These are phyloP conservation scores for Globisporangium emineosum DNA, from an alignment of 352 stramenopile genomes.

Conservation along the genomic window DNA sequence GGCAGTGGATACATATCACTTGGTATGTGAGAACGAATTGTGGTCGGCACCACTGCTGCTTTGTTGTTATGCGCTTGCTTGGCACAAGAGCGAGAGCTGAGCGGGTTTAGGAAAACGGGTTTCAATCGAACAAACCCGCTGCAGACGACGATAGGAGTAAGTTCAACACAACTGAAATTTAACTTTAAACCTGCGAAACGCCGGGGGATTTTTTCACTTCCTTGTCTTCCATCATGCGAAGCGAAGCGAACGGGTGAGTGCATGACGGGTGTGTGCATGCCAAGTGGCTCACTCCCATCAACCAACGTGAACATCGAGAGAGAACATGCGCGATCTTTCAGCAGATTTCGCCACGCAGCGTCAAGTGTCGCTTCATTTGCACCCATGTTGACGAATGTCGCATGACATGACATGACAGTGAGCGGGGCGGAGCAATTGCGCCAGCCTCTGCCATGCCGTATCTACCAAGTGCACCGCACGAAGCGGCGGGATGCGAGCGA, in stretches of 20 bases:
- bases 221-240: not conserved
- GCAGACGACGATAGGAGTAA: not conserved
- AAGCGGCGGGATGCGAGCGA: not conserved
- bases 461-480: not conserved
- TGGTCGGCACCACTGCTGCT: too few relatives aligned
- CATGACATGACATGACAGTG: not conserved
- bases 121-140: not conserved
- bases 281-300: not conserved
- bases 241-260: too few relatives aligned
- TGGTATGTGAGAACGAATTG: too few relatives aligned
- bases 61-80: too few relatives aligned
- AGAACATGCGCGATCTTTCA: not conserved
- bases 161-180: not conserved
- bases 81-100: not conserved
- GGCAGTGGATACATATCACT: too few relatives aligned
- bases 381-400: not conserved
- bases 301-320: not conserved
- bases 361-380: not conserved
- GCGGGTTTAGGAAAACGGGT: not conserved
- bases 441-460: not conserved
- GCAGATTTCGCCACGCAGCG: not conserved
- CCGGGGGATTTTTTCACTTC: not conserved
- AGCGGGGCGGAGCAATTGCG: not conserved
- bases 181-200: slow-evolving; percentile 2
- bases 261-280: not conserved